Conservation (phyloP, 352 stramenopile genomes). For the Globisporangium viniferum region DNA sequence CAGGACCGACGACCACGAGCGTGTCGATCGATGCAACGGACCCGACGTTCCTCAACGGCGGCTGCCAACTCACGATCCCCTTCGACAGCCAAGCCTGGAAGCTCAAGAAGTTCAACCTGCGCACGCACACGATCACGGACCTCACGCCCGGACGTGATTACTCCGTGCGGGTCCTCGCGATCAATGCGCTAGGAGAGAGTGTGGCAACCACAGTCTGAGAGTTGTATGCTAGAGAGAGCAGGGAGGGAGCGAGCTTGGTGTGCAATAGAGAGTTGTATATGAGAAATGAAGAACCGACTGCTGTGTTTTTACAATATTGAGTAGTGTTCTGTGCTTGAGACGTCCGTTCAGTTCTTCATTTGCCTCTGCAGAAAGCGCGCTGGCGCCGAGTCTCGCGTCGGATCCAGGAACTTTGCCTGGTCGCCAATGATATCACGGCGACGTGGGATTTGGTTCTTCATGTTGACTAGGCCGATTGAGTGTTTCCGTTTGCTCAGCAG, state of each 20-base stretch:
- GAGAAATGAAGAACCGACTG: not conserved
- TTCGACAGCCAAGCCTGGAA: slow-evolving; percentile 57
- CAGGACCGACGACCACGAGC: slow-evolving; percentile 11
- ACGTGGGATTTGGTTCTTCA: slow-evolving; percentile 2
- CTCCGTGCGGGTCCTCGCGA: slow-evolving; percentile 52
- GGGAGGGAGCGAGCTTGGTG: not conserved
- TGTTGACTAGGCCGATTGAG: not conserved
- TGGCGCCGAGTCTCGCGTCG: slow-evolving; percentile 4
- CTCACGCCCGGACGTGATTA: slow-evolving; percentile 70
- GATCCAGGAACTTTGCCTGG: not conserved
- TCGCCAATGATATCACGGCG: too few species aligned
- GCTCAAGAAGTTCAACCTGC: slow-evolving; percentile 65
- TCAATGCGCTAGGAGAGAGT: slow-evolving; percentile 42
- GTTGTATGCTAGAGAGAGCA: not conserved
- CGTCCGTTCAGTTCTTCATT: not conserved
- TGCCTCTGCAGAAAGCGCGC: slow-evolving; percentile 2
- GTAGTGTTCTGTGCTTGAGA: not conserved
- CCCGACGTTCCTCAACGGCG: slow-evolving; percentile 19
- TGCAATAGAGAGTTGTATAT: not conserved
- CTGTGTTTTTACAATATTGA: not conserved
- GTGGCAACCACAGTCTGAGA: slow-evolving; percentile 19
- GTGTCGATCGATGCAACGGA: slow-evolving; percentile 32
- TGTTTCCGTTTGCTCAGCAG: slow-evolving; percentile 1
- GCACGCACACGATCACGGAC: slow-evolving; percentile 49
- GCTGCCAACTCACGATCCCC: slow-evolving; percentile 40